Conservation (phyloP, 805 yeast species). For the Lipomyces yamadae region DNA sequence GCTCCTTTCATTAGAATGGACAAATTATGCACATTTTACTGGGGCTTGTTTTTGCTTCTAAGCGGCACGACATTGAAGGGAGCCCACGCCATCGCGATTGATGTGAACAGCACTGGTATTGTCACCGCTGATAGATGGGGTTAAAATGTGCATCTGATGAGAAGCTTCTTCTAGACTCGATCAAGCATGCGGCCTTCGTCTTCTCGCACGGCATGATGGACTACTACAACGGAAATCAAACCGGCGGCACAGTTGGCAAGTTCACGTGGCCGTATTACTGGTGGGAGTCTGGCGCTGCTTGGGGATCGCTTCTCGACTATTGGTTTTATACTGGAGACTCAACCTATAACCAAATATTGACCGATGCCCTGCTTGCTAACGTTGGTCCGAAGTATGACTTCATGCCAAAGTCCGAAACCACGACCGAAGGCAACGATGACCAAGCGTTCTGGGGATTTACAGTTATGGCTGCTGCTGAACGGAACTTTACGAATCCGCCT, state of each 20-base stretch:
- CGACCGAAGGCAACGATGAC: constrained; percentile 97
- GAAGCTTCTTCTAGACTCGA: constrained; percentile 44
- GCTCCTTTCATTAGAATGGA: too few species aligned
- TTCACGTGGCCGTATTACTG: constrained; percentile 90
- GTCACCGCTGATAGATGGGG: neutral
- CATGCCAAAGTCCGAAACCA: constrained; percentile 84
- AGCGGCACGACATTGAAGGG: neutral
- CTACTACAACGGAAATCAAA: constrained; percentile 65
- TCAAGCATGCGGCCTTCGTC: constrained; percentile 57
- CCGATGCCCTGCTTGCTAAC: constrained; percentile 71
- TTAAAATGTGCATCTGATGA: neutral
- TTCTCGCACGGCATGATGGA: constrained; percentile 66
- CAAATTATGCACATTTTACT: neutral
- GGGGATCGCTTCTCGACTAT: constrained; percentile 80
- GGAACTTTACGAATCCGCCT: constrained; percentile 76
- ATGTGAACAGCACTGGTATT: constrained; percentile 20
- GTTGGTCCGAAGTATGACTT: constrained; percentile 75
- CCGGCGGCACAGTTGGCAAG: constrained; percentile 86
- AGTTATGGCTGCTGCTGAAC: constrained; percentile 89
- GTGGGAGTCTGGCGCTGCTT: constrained; percentile 94
- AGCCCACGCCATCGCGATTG: constrained; percentile 22
- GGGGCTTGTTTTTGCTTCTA: constrained; percentile 3
- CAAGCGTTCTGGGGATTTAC: constrained; percentile 97
- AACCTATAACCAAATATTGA: constrained; percentile 63
- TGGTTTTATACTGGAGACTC: constrained; percentile 71